Percentiles rank a stretch among this genome's conserved stretches.
Evolutionary conservation across 1,284 basidiomycete species (phyloP).

Genomic region (Fomitopsis schrenkii): DNA sequence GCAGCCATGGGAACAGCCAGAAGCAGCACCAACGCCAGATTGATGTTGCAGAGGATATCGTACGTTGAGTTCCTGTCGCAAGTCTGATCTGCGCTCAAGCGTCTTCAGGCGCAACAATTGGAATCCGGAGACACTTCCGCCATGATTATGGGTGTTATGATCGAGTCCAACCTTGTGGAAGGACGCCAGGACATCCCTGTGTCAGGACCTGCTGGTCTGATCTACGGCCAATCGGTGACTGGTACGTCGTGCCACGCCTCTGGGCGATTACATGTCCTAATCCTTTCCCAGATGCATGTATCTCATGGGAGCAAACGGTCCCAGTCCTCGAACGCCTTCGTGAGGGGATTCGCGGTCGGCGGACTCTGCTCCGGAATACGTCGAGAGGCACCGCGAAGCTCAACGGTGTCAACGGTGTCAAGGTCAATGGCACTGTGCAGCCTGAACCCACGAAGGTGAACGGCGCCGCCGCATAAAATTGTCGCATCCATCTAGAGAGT

Average conservation of each 20-base stretch:
- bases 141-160: constrained; percentile 95
- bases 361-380: constrained; percentile 42
- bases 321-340: constrained; percentile 78
- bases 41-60: constrained; percentile 83
- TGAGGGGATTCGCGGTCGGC: constrained; percentile 74
- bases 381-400: constrained; percentile 21
- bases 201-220: constrained; percentile 72
- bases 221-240: constrained; percentile 88
- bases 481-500: neutral
- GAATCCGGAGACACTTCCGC: constrained; percentile 65
- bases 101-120: constrained; percentile 63
- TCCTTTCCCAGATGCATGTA: constrained; percentile 63
- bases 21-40: constrained; percentile 86
- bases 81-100: neutral
- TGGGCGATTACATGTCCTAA: neutral
- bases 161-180: constrained; percentile 92
- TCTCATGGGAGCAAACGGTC: constrained; percentile 86
- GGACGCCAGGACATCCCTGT: constrained; percentile 85
- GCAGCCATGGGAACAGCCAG: constrained; percentile 91
- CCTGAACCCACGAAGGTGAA: constrained; percentile 2
- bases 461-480: constrained; percentile 1
- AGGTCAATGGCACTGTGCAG: neutral
- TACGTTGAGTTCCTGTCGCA: constrained; percentile 32
- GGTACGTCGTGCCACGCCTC: constrained; percentile 14
- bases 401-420: constrained; percentile 13